Base-by-base conservation (phyloP, 2,329 filamentous ascomycete genomes). In the Colletotrichum sp. region DNA sequence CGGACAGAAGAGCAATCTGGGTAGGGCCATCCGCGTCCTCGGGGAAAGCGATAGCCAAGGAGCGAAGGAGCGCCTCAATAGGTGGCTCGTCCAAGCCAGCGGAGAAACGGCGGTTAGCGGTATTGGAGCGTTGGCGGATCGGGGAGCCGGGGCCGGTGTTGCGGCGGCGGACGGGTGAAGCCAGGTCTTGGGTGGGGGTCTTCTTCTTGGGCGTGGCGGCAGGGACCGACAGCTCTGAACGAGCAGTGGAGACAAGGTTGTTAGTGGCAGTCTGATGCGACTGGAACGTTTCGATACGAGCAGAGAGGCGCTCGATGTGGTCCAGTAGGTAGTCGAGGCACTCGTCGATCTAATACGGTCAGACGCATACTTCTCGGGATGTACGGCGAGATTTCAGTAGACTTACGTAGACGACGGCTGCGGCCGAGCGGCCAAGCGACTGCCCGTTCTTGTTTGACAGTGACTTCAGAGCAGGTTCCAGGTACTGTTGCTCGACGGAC, bases 401-500 rank as follows among this genome's bases (percentile, higher is more conserved):
- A 82, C 88, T 38, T 81, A 92, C 90, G 77, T 92, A 92, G 79
- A 84, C 81, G 3, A 91, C 79, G 4, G 90, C 89, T 7, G 85
- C 84, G 0, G 85, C 84, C 1, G 90, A 87, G 38, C 86, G 86
- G 12, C 82, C 82, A n/a, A 88, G 78, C 26, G 84, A 86, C 48
- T 87, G 84, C 1, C 86, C 85, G 66, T 86, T 87, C 71, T 84
- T 87, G 4, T 85, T 82, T 8, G 87, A 83, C 6, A 89, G 81
- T 1, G 86, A 84, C 71, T 84, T 83, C 8, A 91, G 83, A 2
- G 93, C 91, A 0, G 93, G 93, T 75, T 91, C 89, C 7, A 93
- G 86, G 78, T 93, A 89, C 80, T 94, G 92, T 79, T 93, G 90
- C 78, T 94, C 92, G 1, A 93, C 88, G 0, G 93, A 91, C 91